Evolutionary conservation across 139 green algal species (phyloP).

Genomic region (Chlorella sp.): DNA sequence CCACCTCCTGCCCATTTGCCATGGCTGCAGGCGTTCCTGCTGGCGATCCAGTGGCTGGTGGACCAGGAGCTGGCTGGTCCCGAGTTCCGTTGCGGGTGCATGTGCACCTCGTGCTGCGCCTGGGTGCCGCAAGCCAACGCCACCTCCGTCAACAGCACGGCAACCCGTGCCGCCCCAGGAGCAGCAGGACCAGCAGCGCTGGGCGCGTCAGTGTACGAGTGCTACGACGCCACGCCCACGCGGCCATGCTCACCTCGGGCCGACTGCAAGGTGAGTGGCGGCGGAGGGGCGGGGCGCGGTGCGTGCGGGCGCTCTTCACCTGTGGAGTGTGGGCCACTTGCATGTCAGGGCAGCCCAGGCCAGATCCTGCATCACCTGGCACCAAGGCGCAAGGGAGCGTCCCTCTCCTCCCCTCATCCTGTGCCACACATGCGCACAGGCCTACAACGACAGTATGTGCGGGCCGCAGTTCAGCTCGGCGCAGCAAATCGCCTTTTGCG

Average conservation of each 20-base stretch:
- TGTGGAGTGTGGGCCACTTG: background rate
- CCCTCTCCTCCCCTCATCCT: background rate
- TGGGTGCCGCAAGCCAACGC: constrained; percentile 22
- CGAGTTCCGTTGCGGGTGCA: constrained; percentile 48
- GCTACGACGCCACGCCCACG: constrained; percentile 37
- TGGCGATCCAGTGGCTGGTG: constrained; percentile 48
- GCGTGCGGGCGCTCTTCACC: too few species aligned
- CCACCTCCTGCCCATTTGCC: too few species aligned
- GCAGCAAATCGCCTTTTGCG: background rate
- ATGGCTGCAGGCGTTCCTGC: constrained; percentile 48
- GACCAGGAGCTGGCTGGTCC: constrained; percentile 38
- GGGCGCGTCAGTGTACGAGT: constrained; percentile 20
- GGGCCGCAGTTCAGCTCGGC: background rate
- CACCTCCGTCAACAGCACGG: background rate
- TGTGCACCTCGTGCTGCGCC: constrained; percentile 53
- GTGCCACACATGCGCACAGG: background rate
- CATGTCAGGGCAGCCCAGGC: background rate
- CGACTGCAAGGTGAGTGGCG: constrained; percentile 31
- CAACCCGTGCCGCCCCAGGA: background rate
- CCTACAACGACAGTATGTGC: background rate
- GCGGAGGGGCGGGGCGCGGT: too few species aligned
- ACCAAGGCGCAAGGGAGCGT: background rate
- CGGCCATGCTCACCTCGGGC: constrained; percentile 54
- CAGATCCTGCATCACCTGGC: background rate
- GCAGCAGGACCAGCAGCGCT: background rate